Evolutionary conservation across 306 rosid species (phyloP), one percentile per base, ranked within the genome.

Genomic region (Fagus crenata): DNA sequence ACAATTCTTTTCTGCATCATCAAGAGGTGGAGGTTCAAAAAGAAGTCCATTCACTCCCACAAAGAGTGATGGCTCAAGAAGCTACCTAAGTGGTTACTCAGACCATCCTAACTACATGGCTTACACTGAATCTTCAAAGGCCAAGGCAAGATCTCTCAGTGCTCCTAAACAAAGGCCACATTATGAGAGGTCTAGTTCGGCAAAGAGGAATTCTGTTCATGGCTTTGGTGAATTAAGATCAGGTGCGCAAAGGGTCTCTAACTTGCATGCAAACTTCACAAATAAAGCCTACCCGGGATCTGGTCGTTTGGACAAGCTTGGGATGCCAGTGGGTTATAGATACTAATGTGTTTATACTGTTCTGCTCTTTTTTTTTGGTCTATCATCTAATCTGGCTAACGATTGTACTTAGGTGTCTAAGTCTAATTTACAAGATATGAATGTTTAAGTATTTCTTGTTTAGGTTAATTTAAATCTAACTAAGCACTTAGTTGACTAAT

Each of bases 301-400:
- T 41, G 99, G 97, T 72, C 96, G 95, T 15, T 88, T 95, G 88
- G 99, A 92, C 86, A 89, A 84, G 86, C 90, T 84, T 22, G 99
- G 97, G 22, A 90, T 95, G 97, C 99, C 96, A 36, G 22, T 83
- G 32, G 88, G 88, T 12, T 83, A 84, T 78, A 82, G 93, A 83
- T 83, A 75, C 82, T 87, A 75, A 77, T 46, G 2, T 65, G 53
- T 35, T 49, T 49, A 61, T 18, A 6, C 14, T 5, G 75, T 64
- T 43, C 32, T 51, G 11, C 51, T 36, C 49, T 22, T 40, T 36
- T 54, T 54, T 40, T 32, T 8, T 33, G 33, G 28, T 54, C 71
- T 51, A 63, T 58, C 32, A 51, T 82, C 80, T 75, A 73, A 81
- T 86, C 28, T 63, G 51, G 83, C 85, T 86, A 80, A 86, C 86